Evolutionary conservation across 2,329 filamentous ascomycete species (phyloP).

Genomic region (Chrysosphaeria jannelii): DNA sequence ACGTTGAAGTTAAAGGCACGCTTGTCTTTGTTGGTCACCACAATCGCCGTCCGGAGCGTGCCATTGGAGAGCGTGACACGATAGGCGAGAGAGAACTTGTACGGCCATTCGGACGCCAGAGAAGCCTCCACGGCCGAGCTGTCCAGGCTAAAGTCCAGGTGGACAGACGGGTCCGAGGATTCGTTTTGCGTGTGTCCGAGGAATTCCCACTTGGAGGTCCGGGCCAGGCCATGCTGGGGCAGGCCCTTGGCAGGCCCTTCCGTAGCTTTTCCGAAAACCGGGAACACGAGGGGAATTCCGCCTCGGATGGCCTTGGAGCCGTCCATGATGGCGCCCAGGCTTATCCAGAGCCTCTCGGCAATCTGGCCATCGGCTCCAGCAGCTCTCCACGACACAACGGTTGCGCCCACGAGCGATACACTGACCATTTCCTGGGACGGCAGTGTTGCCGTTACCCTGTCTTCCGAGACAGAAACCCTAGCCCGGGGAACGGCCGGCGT

Average conservation of each 20-base stretch:
- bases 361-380: conserved; percentile 30
- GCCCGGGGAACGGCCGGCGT: conserved; percentile 44
- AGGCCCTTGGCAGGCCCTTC: conserved; percentile 53
- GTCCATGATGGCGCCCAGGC: conserved; percentile 50
- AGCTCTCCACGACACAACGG: conserved; percentile 81
- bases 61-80: conserved; percentile 58
- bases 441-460: conserved; percentile 46
- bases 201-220: conserved; percentile 75
- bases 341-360: conserved; percentile 58
- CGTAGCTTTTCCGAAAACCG: conserved; percentile 59
- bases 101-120: conserved; percentile 47
- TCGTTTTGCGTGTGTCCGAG: conserved; percentile 62
- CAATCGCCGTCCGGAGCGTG: conserved; percentile 49
- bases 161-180: conserved; percentile 21
- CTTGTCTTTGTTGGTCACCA: conserved; percentile 66
- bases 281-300: conserved; percentile 78
- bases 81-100: conserved; percentile 74
- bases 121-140: conserved; percentile 37
- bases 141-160: conserved; percentile 85
- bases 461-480: conserved; percentile 42
- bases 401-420: conserved; percentile 72
- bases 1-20: conserved; percentile 73
- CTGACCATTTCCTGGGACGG: conserved; percentile 68
- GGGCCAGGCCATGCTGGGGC: conserved; percentile 84
- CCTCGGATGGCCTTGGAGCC: conserved; percentile 74